phyloP scores from a whole-genome alignment of 1,284 basidiomycete genomes.

The Cutaneotrichosporon sp. region DNA sequence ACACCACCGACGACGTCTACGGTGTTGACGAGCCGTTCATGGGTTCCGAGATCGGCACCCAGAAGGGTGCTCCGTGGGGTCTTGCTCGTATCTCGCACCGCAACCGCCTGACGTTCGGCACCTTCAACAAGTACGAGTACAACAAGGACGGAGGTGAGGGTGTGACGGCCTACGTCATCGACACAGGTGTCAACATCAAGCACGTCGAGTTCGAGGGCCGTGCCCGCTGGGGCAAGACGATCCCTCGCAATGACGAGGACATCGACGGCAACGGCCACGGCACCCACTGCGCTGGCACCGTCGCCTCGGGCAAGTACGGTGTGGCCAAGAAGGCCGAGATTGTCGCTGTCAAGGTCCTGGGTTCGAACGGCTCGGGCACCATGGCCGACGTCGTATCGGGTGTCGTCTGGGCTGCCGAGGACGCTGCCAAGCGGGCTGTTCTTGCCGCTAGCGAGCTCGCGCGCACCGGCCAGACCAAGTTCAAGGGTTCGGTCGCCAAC shows the following conservation, averaged over 20 bases:
- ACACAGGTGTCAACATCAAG: conserved; percentile 69
- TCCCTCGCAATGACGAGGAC: conserved; percentile 72
- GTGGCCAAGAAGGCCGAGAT: conserved; percentile 90
- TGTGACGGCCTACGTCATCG: conserved; percentile 74
- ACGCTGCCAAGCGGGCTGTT: conserved; percentile 60
- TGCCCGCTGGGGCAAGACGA: conserved; percentile 79
- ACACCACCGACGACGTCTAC: conserved; percentile 57
- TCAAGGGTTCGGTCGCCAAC: conserved; percentile 96
- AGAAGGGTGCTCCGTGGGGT: conserved; percentile 90
- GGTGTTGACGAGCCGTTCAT: conserved; percentile 41
- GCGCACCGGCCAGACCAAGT: conserved; percentile 65
- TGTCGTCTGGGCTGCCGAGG: conserved; percentile 74
- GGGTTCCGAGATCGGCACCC: conserved; percentile 53
- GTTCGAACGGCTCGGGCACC: conserved; percentile 86
- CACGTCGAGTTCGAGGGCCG: conserved; percentile 88
- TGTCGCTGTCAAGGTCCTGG: conserved; percentile 96
- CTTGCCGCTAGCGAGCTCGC: conserved; percentile 65
- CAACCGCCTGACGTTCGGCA: conserved; percentile 69
- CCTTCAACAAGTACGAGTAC: conserved; percentile 84
- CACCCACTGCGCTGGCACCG: conserved; percentile 81
- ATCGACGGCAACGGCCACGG: conserved; percentile 67
- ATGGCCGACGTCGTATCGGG: conserved; percentile 93
- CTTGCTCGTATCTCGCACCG: conserved; percentile 95
- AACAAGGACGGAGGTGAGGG: conserved; percentile 76
- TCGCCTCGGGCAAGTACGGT: conserved; percentile 77